Evolutionary conservation across 345 rosid genomes (phyloP).

Genomic region (Excoecaria cochinchinensis): DNA sequence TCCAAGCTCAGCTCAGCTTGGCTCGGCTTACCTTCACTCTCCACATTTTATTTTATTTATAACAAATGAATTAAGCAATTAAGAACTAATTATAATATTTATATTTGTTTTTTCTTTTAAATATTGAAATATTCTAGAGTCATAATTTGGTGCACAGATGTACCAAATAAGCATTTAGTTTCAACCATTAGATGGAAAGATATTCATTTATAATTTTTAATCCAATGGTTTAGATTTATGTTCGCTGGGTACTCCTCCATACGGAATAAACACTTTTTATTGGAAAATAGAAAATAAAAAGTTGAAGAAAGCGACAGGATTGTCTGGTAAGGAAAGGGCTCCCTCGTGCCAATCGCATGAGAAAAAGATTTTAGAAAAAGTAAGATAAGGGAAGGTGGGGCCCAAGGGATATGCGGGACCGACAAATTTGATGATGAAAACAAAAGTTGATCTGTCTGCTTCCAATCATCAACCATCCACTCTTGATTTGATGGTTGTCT

Average conservation of each 20-base stretch:
- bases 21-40: not conserved
- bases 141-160: no score
- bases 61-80: no score
- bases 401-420: slow-evolving; percentile 19
- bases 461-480: slow-evolving; percentile 54
- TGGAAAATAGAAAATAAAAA: slow-evolving; percentile 17
- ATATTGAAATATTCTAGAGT: no score
- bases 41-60: no score
- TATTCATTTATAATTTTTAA: no score
- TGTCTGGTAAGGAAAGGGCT: slow-evolving; percentile 13
- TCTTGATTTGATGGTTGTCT: slow-evolving; percentile 53
- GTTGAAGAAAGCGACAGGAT: slow-evolving; percentile 39
- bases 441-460: slow-evolving; percentile 45
- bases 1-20: not conserved
- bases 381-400: slow-evolving; percentile 6
- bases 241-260: no score
- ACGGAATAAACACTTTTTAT: no score
- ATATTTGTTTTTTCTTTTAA: no score
- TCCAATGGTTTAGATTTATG: no score
- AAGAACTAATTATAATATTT: no score
- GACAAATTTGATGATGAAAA: slow-evolving; percentile 6
- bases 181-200: no score
- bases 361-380: slow-evolving; percentile 11
- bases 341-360: slow-evolving; percentile 25
- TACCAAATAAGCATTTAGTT: no score